phyloP scores from a whole-genome alignment of 495 filamentous ascomycete genomes.

The Tetracladium setigerum region DNA sequence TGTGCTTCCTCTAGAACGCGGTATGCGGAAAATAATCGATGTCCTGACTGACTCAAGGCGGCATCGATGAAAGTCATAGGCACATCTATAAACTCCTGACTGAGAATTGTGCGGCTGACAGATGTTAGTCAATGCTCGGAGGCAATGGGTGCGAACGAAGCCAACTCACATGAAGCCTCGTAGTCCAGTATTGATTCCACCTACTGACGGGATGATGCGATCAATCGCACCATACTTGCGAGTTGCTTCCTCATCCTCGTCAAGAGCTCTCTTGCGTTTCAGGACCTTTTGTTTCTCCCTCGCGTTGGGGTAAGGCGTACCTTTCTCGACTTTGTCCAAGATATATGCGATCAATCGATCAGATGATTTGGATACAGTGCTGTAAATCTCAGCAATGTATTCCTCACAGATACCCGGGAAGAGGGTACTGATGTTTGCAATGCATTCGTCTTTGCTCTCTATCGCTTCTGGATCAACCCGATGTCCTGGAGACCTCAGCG shows the following conservation, averaged over 20 bases:
- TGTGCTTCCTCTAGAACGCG: slow-evolving; percentile 33
- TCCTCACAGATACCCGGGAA: slow-evolving; percentile 44
- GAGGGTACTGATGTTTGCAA: slow-evolving; percentile 32
- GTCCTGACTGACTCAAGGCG: slow-evolving; percentile 28
- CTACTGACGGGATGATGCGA: slow-evolving; percentile 4
- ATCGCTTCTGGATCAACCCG: not conserved
- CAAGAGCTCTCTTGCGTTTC: slow-evolving; percentile 27
- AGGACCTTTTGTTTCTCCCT: slow-evolving; percentile 34
- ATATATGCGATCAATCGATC: slow-evolving; percentile 35
- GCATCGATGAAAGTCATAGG: slow-evolving; percentile 38
- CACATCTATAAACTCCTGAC: slow-evolving; percentile 38
- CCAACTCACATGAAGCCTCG: slow-evolving; percentile 11
- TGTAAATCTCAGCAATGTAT: slow-evolving; percentile 33
- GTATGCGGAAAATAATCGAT: slow-evolving; percentile 36
- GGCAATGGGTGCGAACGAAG: not conserved
- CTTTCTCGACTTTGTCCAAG: slow-evolving; percentile 28
- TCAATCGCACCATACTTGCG: slow-evolving; percentile 27
- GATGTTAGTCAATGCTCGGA: slow-evolving; percentile 1
- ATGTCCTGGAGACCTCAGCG: too few relatives aligned
- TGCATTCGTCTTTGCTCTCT: slow-evolving; percentile 22
- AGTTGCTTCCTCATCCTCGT: slow-evolving; percentile 30
- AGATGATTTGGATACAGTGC: slow-evolving; percentile 17
- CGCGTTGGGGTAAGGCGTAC: slow-evolving; percentile 36
- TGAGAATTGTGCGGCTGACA: slow-evolving; percentile 30
- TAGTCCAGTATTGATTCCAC: not conserved